A percentile compares a stretch with the other conserved stretches of the same genome.
Conservation (phyloP, 2,329 filamentous ascomycete genomes). For the Nannizziopsis barbatae region DNA sequence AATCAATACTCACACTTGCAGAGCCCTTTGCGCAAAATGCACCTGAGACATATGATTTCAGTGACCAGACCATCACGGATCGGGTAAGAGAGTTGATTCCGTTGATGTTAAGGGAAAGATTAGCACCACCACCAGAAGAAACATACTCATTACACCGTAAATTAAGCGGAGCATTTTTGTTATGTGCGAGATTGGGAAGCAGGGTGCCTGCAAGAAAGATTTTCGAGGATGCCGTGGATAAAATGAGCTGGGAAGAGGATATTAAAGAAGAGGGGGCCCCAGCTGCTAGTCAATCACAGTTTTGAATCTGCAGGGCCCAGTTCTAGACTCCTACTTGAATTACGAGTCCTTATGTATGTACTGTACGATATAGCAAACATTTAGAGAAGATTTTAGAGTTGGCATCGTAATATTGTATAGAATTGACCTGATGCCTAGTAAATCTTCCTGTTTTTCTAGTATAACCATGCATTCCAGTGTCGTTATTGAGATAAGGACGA, state of each 20-base stretch:
- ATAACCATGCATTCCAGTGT: no score
- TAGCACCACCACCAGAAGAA: slow-evolving; percentile 89
- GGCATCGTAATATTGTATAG: no score
- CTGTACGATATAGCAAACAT: no score
- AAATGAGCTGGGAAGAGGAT: slow-evolving; percentile 19
- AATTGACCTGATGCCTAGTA: no score
- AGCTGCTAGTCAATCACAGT: no score
- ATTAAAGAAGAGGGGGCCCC: not conserved
- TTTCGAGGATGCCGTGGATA: slow-evolving; percentile 43
- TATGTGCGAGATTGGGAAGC: slow-evolving; percentile 79
- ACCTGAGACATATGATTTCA: slow-evolving; percentile 81
- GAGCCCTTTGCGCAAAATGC: slow-evolving; percentile 74
- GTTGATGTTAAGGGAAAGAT: slow-evolving; percentile 77
- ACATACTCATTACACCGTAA: slow-evolving; percentile 94
- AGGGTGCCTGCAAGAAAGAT: slow-evolving; percentile 68
- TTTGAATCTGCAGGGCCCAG: not conserved
- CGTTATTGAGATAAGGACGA: no score
- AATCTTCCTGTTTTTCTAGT: no score
- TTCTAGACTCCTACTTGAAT: not conserved
- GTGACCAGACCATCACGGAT: slow-evolving; percentile 91
- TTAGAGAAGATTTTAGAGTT: no score
- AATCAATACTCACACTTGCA: slow-evolving; percentile 76
- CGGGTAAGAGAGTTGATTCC: slow-evolving; percentile 80
- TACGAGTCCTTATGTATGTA: not conserved
- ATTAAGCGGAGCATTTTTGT: slow-evolving; percentile 82